Conservation (phyloP, 352 stramenopile genomes). For the Globisporangium paroecandrum region DNA sequence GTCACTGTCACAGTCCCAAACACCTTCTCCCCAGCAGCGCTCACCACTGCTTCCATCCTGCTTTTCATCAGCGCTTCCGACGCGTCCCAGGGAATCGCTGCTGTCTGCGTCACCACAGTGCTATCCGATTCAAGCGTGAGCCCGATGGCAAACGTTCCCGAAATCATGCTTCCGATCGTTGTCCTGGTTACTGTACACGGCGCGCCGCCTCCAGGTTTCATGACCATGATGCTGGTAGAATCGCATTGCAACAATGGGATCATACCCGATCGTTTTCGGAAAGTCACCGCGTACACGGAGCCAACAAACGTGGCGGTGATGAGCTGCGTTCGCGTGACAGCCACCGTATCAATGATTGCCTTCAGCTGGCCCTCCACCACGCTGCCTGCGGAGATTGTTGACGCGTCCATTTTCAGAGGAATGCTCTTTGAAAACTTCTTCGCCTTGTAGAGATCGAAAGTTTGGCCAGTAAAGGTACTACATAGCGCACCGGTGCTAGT, state of each 20-base stretch:
- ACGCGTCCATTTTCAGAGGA: constrained; percentile 39
- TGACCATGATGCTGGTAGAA: constrained; percentile 26
- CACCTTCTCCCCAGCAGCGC: constrained; percentile 43
- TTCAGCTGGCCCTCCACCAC: constrained; percentile 48
- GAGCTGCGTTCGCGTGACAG: constrained; percentile 29
- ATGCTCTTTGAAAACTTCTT: constrained; percentile 36
- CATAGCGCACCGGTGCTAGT: constrained; percentile 51
- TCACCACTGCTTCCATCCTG: constrained; percentile 37
- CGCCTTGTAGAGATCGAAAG: constrained; percentile 56
- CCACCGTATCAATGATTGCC: constrained; percentile 49
- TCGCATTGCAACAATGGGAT: constrained; percentile 53
- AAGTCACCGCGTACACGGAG: constrained; percentile 59
- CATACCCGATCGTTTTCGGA: constrained; percentile 54
- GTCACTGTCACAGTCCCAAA: constrained; percentile 88
- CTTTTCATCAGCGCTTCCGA: constrained; percentile 62
- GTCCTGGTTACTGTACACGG: constrained; percentile 36
- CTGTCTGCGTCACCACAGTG: constrained; percentile 16
- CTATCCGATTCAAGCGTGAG: constrained; percentile 41
- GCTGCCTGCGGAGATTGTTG: constrained; percentile 31
- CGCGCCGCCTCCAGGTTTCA: constrained; percentile 18
- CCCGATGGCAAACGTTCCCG: constrained; percentile 56
- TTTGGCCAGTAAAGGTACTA: constrained; percentile 37
- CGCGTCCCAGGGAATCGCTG: constrained; percentile 70
- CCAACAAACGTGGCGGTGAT: constrained; percentile 52
- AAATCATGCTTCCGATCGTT: constrained; percentile 61